Conservation (phyloP, 2,329 filamentous ascomycete species). For the Dothiorella sarmentorum region DNA sequence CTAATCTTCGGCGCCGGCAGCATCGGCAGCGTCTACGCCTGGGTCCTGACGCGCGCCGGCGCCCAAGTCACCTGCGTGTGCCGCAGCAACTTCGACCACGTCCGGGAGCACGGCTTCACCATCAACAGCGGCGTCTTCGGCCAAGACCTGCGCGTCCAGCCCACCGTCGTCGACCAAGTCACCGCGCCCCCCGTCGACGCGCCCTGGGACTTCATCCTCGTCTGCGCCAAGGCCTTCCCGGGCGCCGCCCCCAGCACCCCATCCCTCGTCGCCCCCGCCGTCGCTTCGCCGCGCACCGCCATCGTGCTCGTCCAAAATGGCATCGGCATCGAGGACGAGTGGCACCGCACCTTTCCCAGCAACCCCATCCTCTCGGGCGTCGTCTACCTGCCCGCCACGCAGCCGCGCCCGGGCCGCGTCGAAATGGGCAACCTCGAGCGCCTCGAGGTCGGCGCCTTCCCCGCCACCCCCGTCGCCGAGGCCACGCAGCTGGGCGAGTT, state of each 20-base stretch:
- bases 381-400: constrained; percentile 52
- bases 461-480: constrained; percentile 27
- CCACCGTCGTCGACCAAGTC: constrained; percentile 36
- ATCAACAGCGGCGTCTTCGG: constrained; percentile 26
- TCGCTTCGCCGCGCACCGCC: constrained; percentile 43
- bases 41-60: constrained; percentile 37
- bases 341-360: constrained; percentile 46
- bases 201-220: constrained; percentile 48
- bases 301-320: constrained; percentile 63
- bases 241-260: constrained; percentile 28
- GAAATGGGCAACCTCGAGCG: constrained; percentile 46
- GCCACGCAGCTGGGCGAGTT: constrained; percentile 23
- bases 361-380: constrained; percentile 56
- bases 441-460: constrained; percentile 52
- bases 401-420: constrained; percentile 49
- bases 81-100: constrained; percentile 45
- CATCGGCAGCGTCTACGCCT: constrained; percentile 43
- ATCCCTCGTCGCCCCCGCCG: constrained; percentile 39
- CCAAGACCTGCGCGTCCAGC: constrained; percentile 37
- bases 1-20: constrained; percentile 45
- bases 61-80: constrained; percentile 44
- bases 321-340: constrained; percentile 58
- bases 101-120: constrained; percentile 39
- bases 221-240: constrained; percentile 47
- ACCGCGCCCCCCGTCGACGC: constrained; percentile 4